A percentile compares a stretch with the other conserved stretches of the same genome.
phyloP scores from a whole-genome alignment of 768 basidiomycete species.

The Xanthoconium purpureum region DNA sequence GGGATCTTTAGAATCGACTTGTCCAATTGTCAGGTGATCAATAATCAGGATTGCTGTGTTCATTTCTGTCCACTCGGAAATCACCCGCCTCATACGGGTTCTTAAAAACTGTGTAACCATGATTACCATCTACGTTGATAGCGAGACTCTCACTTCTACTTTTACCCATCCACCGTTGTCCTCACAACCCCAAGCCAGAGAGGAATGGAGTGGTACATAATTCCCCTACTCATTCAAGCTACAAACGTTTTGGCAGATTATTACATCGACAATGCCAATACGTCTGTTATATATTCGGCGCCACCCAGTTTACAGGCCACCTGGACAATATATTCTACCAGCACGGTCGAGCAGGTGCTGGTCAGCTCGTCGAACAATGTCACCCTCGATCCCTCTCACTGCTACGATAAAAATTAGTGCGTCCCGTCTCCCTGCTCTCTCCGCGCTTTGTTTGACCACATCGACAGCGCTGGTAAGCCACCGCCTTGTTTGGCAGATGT shows the following conservation, averaged over 20 bases:
- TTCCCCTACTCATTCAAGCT: slow-evolving; percentile 9
- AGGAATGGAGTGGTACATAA: slow-evolving; percentile 8
- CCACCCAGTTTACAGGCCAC: slow-evolving; percentile 3
- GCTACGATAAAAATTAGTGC: slow-evolving; percentile 28
- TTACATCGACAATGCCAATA: slow-evolving; percentile 22
- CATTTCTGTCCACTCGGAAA: background rate
- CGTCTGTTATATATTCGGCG: slow-evolving; percentile 19
- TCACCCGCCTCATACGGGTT: background rate
- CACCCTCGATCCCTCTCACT: slow-evolving; percentile 14
- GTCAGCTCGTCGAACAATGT: slow-evolving; percentile 20
- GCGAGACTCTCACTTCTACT: background rate
- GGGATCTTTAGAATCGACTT: no score
- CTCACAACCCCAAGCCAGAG: background rate
- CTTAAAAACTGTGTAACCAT: background rate
- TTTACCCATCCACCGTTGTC: background rate
- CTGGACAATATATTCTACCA: slow-evolving; percentile 12
- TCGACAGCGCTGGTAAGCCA: slow-evolving; percentile 19
- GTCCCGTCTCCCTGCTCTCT: background rate
- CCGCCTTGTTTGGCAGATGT: background rate
- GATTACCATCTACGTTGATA: background rate
- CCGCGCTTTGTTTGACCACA: background rate
- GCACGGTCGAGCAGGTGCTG: background rate
- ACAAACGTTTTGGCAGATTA: slow-evolving; percentile 20
- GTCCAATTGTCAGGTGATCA: background rate
- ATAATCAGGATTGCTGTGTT: slow-evolving; percentile 5